Evolutionary conservation across 768 basidiomycete genomes (phyloP).

Genomic region (Suillus discolor): DNA sequence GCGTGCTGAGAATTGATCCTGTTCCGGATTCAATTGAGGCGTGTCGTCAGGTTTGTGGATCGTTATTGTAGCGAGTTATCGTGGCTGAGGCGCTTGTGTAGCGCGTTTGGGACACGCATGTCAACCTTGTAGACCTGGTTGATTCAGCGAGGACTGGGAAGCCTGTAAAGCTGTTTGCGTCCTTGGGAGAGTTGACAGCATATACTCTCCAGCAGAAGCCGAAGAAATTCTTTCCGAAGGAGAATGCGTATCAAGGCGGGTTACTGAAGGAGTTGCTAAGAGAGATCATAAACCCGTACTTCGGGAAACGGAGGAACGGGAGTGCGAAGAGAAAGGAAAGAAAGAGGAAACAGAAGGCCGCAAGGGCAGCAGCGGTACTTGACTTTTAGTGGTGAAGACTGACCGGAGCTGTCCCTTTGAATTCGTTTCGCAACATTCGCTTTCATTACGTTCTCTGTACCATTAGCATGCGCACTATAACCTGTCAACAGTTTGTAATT

Average conservation of each 20-base stretch:
- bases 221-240: constrained; percentile 28
- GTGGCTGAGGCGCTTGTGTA: neutral
- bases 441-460: neutral
- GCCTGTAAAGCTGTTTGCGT: constrained; percentile 23
- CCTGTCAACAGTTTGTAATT: neutral
- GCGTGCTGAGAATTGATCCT: constrained; percentile 4
- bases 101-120: constrained; percentile 23
- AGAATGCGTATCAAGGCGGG: constrained; percentile 30
- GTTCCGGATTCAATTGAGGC: neutral
- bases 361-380: neutral
- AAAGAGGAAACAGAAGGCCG: constrained; percentile 18
- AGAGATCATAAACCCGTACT: constrained; percentile 20
- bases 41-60: constrained; percentile 6
- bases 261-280: constrained; percentile 29
- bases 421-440: neutral
- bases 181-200: constrained; percentile 19
- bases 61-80: neutral
- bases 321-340: constrained; percentile 20
- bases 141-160: constrained; percentile 18
- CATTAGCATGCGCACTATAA: neutral
- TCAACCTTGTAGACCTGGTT: constrained; percentile 37
- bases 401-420: neutral
- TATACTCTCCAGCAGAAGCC: constrained; percentile 21
- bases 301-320: constrained; percentile 21
- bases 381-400: neutral